These are phyloP conservation scores for Xylariaceae sp. DNA, from an alignment of 2,329 filamentous ascomycete species.

Conservation along the genomic window DNA sequence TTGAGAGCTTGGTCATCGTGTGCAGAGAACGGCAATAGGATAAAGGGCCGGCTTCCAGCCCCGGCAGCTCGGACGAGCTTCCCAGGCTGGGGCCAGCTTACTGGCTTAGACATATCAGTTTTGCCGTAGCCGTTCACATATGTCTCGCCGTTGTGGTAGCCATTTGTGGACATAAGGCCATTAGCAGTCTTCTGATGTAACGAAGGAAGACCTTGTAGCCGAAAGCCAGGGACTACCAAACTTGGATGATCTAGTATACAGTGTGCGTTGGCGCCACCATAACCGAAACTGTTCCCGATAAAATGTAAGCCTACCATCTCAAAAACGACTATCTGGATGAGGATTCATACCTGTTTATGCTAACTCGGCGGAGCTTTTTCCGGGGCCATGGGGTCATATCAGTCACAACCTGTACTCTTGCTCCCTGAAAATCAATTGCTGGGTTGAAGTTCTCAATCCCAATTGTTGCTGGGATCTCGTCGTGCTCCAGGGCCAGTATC, in stretches of 20 bases:
- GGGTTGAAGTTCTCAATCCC: slow-evolving; percentile 9
- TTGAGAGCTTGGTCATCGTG: slow-evolving; percentile 1
- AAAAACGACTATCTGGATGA: too few species aligned
- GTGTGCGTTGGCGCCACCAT: slow-evolving; percentile 21
- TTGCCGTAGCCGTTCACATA: too few species aligned
- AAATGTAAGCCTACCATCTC: not conserved
- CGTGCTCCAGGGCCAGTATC: slow-evolving; percentile 1
- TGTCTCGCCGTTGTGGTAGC: too few species aligned
- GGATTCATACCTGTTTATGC: slow-evolving; percentile 2
- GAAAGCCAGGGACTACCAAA: not conserved
- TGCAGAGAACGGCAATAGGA: slow-evolving; percentile 1
- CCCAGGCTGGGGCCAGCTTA: not conserved
- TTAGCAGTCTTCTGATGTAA: not conserved
- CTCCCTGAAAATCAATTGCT: not conserved
- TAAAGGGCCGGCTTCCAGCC: not conserved
- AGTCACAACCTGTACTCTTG: slow-evolving; percentile 3
- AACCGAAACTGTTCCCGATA: slow-evolving; percentile 16
- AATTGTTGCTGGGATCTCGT: not conserved
- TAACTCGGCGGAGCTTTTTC: not conserved
- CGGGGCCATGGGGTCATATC: slow-evolving; percentile 1
- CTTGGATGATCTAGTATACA: slow-evolving; percentile 10
- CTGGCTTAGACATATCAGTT: too few species aligned
- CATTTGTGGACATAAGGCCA: not conserved
- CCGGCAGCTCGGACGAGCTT: not conserved
- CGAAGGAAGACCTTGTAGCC: not conserved